These are phyloP conservation scores for Hygrophila difformis DNA, from an alignment of 257 asterid species.

Conservation along the genomic window DNA sequence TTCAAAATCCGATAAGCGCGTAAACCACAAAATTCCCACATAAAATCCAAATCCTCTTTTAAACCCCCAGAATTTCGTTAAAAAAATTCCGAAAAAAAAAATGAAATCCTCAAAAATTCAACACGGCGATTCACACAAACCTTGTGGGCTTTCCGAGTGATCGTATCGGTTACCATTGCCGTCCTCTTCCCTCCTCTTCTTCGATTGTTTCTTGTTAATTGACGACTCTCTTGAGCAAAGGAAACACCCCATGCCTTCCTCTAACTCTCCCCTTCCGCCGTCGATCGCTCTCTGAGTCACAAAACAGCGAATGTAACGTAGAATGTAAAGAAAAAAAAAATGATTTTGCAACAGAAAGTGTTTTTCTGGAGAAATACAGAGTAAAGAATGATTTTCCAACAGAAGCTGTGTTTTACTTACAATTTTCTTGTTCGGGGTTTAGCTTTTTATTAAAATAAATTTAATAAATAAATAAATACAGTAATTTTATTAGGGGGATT, in stretches of 20 bases:
- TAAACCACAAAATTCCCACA: slow-evolving; percentile 6
- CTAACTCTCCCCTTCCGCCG: neutral
- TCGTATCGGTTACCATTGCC: slow-evolving; percentile 17
- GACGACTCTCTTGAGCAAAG: slow-evolving; percentile 57
- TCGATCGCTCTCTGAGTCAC: slow-evolving; percentile 5
- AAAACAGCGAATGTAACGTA: no score
- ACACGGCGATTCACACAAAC: slow-evolving; percentile 16
- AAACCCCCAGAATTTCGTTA: slow-evolving; percentile 2
- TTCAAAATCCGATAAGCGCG: slow-evolving; percentile 14
- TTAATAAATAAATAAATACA: neutral
- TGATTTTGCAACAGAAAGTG: slow-evolving; percentile 10
- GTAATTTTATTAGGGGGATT: neutral
- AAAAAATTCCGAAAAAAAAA: neutral
- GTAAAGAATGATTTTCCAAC: slow-evolving; percentile 3
- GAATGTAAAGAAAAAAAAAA: no score
- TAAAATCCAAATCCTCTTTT: neutral
- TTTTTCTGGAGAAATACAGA: slow-evolving; percentile 16
- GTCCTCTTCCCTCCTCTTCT: slow-evolving; percentile 18
- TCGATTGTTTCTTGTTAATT: slow-evolving; percentile 25
- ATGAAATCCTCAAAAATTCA: no score
- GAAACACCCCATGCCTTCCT: slow-evolving; percentile 62
- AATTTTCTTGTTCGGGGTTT: no score
- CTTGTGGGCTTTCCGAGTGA: slow-evolving; percentile 31
- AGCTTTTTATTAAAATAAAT: no score
- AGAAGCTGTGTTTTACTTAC: no score